Base-by-base conservation (phyloP, 1,284 basidiomycete species). In the Rhodotorula sp. region DNA sequence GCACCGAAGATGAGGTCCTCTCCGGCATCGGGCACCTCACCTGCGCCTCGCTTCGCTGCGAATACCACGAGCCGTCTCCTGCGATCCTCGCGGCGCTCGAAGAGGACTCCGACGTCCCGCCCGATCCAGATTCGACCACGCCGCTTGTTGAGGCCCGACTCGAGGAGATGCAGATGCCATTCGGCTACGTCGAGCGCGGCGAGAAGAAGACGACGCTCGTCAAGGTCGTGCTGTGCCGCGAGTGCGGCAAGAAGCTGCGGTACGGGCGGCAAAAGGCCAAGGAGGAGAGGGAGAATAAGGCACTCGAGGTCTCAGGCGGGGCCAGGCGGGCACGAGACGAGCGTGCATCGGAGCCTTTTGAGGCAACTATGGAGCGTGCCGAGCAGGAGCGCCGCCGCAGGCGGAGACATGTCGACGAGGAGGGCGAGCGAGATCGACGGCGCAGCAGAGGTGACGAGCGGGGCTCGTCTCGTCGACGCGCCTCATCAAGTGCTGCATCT, bases 1-100 rank as follows among this genome's bases (percentile, higher is more conserved):
- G 93, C 48, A 93, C 92, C 1, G 93, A 95, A 78, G 83, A 85
- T 5, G 94, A 97, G 81, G 93, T 97, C 14, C 83, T 97, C 4
- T 87, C 88, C 1, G 90, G 91, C 17, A 86, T 88, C 5, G 93
- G 93, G 0, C 72, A 77, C 66, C 70, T 76, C 8, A 91, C 91
- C 0, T 97, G 93, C 78, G 93, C 87, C 2, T 93, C 93, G 71
- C 87, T 92, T 23, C 90, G 93, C 17, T 97, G 93, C 79, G 81
- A 84, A 62, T 85, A 87, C 73, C 91, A 94, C 79, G 77, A 81
- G 19, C 77, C 83, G 4, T 41, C 61, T 3, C 67, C 65, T 44
- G 21, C 46, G 4, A 19, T 70, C 49, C 48, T 61, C n/a, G 52
- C 49, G 59, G 34, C 57, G 7, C 63, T 60, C 54, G 25, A 74